phyloP scores from a whole-genome alignment of 345 rosid species.

The Arabidopsis arenosa region DNA sequence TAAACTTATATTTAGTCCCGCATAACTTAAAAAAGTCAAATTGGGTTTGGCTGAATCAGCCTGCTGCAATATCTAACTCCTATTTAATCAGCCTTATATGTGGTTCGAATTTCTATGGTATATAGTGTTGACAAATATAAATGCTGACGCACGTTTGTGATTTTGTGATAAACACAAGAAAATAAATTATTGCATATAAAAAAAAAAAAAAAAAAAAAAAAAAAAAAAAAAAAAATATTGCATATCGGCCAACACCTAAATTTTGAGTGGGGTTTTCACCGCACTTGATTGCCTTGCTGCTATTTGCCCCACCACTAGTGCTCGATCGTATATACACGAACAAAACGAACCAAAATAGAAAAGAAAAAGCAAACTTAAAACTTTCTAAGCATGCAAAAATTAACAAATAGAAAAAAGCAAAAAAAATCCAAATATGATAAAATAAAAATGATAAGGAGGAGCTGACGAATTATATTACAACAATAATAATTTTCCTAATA shows the following conservation, averaged over 20 bases:
- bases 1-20: too few relatives aligned
- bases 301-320: conserved; percentile 38
- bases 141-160: conserved; percentile 13
- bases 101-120: neutral
- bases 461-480: conserved; percentile 4
- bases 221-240: conserved; percentile 33
- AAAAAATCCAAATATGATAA: neutral
- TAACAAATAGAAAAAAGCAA: neutral
- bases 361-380: neutral
- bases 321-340: conserved; percentile 2
- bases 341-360: conserved; percentile 15
- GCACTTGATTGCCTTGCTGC: conserved; percentile 31
- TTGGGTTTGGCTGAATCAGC: neutral
- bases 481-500: neutral
- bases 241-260: conserved; percentile 27
- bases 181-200: conserved; percentile 33
- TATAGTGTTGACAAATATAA: neutral
- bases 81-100: neutral
- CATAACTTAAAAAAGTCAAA: conserved; percentile 8
- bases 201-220: too few relatives aligned
- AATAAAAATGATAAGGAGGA: neutral
- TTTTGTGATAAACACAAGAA: conserved; percentile 16
- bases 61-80: neutral
- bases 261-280: conserved; percentile 40
- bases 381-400: neutral